phyloP scores from a whole-genome alignment of 768 basidiomycete genomes.

The Rhizopogon roseolus region DNA sequence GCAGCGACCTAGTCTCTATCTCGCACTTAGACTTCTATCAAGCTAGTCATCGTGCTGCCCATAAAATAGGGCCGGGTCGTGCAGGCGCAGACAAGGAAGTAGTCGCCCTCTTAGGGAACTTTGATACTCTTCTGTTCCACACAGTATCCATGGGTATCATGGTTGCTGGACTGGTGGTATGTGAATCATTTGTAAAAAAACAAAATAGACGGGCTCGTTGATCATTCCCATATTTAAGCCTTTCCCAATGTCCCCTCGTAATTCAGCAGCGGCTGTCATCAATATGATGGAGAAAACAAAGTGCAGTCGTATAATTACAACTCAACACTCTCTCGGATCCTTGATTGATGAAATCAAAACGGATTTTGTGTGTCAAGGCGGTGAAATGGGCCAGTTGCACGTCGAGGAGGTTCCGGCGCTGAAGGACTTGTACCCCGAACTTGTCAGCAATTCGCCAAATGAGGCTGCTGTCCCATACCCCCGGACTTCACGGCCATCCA shows the following conservation, averaged over 20 bases:
- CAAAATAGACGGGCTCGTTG: constrained; percentile 17
- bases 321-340: constrained; percentile 11
- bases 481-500: constrained; percentile 8
- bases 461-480: constrained; percentile 18
- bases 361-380: constrained; percentile 1
- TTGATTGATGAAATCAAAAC: constrained; percentile 8
- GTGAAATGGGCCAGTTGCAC: background rate
- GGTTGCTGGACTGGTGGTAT: constrained; percentile 32
- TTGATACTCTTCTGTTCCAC: constrained; percentile 31
- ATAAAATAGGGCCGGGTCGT: constrained; percentile 32
- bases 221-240: constrained; percentile 16
- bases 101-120: constrained; percentile 19
- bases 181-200: constrained; percentile 15
- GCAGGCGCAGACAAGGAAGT: constrained; percentile 14
- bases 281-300: constrained; percentile 17
- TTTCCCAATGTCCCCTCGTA: constrained; percentile 36
- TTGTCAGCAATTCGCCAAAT: constrained; percentile 26
- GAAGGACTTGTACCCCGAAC: constrained; percentile 33
- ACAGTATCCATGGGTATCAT: constrained; percentile 31
- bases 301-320: constrained; percentile 16
- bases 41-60: constrained; percentile 37
- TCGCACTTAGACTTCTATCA: constrained; percentile 34
- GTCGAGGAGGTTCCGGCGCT: constrained; percentile 16
- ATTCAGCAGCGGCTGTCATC: constrained; percentile 36
- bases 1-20: constrained; percentile 20